phyloP scores from a whole-genome alignment of 176 grass and related monocot genomes.

The Cocos nucifera region DNA sequence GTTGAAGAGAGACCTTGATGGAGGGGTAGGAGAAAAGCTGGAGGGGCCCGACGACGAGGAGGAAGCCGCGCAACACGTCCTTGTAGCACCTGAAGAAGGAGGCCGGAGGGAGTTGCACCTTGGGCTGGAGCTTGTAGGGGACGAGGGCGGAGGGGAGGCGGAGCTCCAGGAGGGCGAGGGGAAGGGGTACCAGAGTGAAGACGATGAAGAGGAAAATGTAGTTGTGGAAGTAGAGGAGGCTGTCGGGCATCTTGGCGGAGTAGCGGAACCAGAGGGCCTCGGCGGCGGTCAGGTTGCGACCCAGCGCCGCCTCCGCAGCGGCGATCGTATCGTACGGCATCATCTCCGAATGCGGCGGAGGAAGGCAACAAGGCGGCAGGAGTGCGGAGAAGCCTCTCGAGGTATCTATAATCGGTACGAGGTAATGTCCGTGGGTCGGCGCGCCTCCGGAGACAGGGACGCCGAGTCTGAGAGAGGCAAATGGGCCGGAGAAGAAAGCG shows the following conservation, averaged over 20 bases:
- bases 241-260: slow-evolving; percentile 47
- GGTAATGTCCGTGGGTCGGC: too few relatives aligned
- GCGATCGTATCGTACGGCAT: slow-evolving; percentile 57
- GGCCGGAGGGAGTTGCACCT: slow-evolving; percentile 36
- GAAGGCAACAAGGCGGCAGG: neutral
- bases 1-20: slow-evolving; percentile 45
- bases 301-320: slow-evolving; percentile 74
- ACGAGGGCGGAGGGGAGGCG: slow-evolving; percentile 30
- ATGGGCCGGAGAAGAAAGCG: too few relatives aligned
- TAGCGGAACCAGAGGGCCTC: slow-evolving; percentile 71
- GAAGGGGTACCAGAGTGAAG: slow-evolving; percentile 73
- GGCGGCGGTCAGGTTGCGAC: slow-evolving; percentile 34
- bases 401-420: neutral
- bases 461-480: too few relatives aligned
- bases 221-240: slow-evolving; percentile 65
- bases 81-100: slow-evolving; percentile 66
- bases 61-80: slow-evolving; percentile 59
- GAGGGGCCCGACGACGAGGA: slow-evolving; percentile 73
- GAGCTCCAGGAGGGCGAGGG: slow-evolving; percentile 70
- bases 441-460: too few relatives aligned
- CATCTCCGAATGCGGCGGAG: slow-evolving; percentile 26
- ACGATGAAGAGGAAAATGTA: slow-evolving; percentile 69
- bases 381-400: neutral
- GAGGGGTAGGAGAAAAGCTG: slow-evolving; percentile 65
- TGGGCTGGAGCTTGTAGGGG: slow-evolving; percentile 78